Base-by-base conservation (phyloP, 2,329 filamentous ascomycete genomes). In the Fusarium poae region DNA sequence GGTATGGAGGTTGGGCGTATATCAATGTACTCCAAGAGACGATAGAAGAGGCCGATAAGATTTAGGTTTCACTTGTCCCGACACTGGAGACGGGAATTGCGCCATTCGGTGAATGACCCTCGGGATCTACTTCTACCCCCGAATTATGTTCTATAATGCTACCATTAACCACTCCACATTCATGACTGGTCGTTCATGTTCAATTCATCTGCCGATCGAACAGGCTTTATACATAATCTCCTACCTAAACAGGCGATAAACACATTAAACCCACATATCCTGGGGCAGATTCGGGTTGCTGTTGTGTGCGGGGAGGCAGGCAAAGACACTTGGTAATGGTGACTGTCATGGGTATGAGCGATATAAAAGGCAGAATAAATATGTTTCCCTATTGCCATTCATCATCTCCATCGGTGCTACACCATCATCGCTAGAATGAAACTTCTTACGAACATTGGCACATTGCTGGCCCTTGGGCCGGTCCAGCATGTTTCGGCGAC, bases 381-480 rank as follows among this genome's bases (percentile, higher is more conserved):
- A 18, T n/a, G 2, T 29, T 13, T 15, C 7, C n/a, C 1, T 2
- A 7, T 6, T 9, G 0, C 3, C 9, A 16, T 21, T 20, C 3
- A 3, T 4, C 16, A 3, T 5, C 16, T 5, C 4, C 2, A 8
- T 40, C 8, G 27, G 13, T 3, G 12, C n/a, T 29, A 4, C 30
- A n/a, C 18, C 20, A 4, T 21, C 13, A 25, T 18, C 1, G 23
- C 15, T 37, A 62, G 1, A 16, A 72, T 72, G 70, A 73, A 65
- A 30, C 46, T 68, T 15, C 9, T 70, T 0, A 43, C 56, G 6
- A 68, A 65, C 7, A 21, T 72, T 15, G 51, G 58, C n/a, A 44
- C 70, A 3, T 13, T 70, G 4, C 37, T 72, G 21, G 68, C 70
- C 5, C 12, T 65, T 1, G 44, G 67, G 9, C 68, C 68, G 7